These are phyloP conservation scores for Hygrophila difformis DNA, from an alignment of 257 asterid genomes.

Conservation along the genomic window DNA sequence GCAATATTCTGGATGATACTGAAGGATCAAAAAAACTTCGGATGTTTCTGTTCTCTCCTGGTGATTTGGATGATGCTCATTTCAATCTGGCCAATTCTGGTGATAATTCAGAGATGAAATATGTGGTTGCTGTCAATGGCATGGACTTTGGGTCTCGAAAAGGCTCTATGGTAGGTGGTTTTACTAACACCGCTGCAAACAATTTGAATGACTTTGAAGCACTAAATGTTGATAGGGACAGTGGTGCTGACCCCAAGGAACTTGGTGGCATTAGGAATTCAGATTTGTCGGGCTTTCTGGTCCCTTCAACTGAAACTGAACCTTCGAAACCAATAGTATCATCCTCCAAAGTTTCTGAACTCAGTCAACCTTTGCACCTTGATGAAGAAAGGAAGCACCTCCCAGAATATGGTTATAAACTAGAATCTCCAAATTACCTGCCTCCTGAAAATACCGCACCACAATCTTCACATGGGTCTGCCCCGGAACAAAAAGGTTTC, in stretches of 20 bases:
- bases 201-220: constrained; percentile 49
- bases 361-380: constrained; percentile 26
- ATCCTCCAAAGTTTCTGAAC: constrained; percentile 28
- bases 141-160: constrained; percentile 44
- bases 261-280: constrained; percentile 30
- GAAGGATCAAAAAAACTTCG: constrained; percentile 59
- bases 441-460: constrained; percentile 33
- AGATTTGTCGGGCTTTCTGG: constrained; percentile 29
- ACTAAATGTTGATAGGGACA: constrained; percentile 28
- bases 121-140: constrained; percentile 76
- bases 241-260: constrained; percentile 29
- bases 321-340: constrained; percentile 33
- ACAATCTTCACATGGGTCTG: constrained; percentile 24
- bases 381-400: constrained; percentile 30
- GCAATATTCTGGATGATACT: constrained; percentile 44
- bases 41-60: constrained; percentile 62
- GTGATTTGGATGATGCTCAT: constrained; percentile 23
- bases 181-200: constrained; percentile 43
- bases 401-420: constrained; percentile 29
- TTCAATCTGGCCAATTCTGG: constrained; percentile 26
- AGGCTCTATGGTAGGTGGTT: constrained; percentile 32
- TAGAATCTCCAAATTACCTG: constrained; percentile 21
- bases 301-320: constrained; percentile 24
- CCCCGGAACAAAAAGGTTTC: constrained; percentile 30
- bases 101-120: constrained; percentile 68